These are phyloP conservation scores for Eucalyptus regnans DNA, from an alignment of 345 rosid species.

Conservation along the genomic window DNA sequence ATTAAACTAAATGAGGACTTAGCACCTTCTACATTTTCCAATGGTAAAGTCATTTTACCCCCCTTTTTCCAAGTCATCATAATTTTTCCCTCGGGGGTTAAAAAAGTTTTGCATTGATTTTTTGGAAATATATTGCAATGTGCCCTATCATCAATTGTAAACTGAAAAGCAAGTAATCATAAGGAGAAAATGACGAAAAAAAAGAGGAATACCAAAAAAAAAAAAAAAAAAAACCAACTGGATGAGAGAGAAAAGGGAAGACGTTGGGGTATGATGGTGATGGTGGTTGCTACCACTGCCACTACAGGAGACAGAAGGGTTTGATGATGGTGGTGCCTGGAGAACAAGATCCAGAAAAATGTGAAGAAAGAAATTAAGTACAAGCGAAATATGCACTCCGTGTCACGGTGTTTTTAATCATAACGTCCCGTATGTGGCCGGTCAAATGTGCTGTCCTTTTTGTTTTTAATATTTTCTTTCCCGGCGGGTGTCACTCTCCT, in stretches of 20 bases:
- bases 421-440: too few relatives aligned
- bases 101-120: not conserved
- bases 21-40: not conserved
- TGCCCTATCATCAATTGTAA: not conserved
- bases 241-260: not conserved
- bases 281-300: not conserved
- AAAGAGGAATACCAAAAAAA: not conserved
- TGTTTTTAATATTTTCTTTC: too few relatives aligned
- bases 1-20: not conserved
- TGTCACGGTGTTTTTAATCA: too few relatives aligned
- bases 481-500: too few relatives aligned
- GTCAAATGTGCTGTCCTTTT: too few relatives aligned
- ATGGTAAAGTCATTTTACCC: not conserved
- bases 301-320: not conserved
- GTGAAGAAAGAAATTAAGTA: not conserved
- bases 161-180: not conserved
- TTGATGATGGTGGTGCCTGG: not conserved
- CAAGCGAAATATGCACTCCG: not conserved
- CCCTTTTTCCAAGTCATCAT: not conserved
- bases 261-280: not conserved
- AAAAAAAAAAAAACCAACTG: not conserved
- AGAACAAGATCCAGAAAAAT: not conserved
- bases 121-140: not conserved
- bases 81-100: too few relatives aligned
- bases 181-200: not conserved